phyloP scores from a whole-genome alignment of 352 stramenopile genomes.

The Pythium rhizo-oryzae region DNA sequence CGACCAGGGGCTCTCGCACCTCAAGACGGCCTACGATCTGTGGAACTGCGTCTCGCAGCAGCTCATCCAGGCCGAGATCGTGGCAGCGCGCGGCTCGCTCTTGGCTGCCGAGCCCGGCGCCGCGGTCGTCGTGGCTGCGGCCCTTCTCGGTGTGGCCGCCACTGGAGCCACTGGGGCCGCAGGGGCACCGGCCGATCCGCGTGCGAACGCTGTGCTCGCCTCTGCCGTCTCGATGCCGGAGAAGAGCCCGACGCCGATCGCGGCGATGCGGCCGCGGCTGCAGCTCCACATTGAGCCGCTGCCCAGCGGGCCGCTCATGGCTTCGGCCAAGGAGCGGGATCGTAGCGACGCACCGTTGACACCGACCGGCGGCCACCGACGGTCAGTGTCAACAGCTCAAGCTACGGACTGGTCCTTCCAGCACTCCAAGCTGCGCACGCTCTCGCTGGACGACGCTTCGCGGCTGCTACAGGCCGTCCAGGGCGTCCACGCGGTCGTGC shows the following conservation, averaged over 20 bases:
- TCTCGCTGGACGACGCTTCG: constrained; percentile 34
- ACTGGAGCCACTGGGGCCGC: too few species aligned
- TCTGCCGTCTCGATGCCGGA: background rate
- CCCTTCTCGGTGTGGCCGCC: too few species aligned
- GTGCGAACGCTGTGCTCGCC: background rate
- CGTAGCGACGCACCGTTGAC: constrained; percentile 15
- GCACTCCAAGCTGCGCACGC: constrained; percentile 37
- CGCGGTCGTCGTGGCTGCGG: background rate
- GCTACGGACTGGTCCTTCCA: constrained; percentile 39
- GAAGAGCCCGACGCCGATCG: constrained; percentile 3
- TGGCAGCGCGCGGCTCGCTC: constrained; percentile 16
- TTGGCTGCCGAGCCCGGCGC: background rate
- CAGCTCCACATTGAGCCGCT: constrained; percentile 33
- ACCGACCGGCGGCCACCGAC: constrained; percentile 18
- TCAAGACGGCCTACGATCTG: constrained; percentile 26
- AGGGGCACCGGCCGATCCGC: background rate
- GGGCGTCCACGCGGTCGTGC: constrained; percentile 37
- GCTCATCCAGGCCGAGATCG: constrained; percentile 27
- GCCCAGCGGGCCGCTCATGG: constrained; percentile 22
- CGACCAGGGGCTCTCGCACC: constrained; percentile 14
- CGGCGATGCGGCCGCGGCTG: constrained; percentile 22
- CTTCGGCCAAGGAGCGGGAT: constrained; percentile 24
- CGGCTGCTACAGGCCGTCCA: constrained; percentile 43
- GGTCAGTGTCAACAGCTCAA: constrained; percentile 23
- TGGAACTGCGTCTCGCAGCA: constrained; percentile 32